Evolutionary conservation across 129 eudicot genomes (phyloP).

Genomic region (Flaveria trinervia): DNA sequence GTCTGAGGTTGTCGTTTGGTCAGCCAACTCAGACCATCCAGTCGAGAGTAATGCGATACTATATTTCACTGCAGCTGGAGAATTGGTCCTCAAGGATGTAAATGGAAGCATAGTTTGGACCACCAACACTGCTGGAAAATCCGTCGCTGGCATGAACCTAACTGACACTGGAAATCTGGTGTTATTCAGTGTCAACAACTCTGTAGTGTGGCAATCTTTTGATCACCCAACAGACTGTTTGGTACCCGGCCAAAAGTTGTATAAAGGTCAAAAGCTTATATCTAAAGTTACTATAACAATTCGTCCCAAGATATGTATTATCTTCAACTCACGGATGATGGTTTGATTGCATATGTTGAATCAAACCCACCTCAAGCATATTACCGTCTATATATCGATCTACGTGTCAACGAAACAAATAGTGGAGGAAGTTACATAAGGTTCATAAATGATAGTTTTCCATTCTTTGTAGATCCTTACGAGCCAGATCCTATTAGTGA

Average conservation of each 20-base stretch:
- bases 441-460: conserved; percentile 6
- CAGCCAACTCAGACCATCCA: conserved; percentile 27
- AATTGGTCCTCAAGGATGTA: conserved; percentile 22
- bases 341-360: conserved; percentile 20
- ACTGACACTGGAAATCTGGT: conserved; percentile 28
- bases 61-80: conserved; percentile 23
- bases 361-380: conserved; percentile 25
- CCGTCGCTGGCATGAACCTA: conserved; percentile 27
- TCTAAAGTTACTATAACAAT: conserved; percentile 16
- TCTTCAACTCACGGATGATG: neutral
- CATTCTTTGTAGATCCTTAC: neutral
- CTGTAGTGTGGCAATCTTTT: conserved; percentile 42
- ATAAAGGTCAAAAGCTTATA: conserved; percentile 30
- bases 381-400: neutral
- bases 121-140: conserved; percentile 32
- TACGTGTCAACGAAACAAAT: neutral
- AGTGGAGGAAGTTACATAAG: neutral
- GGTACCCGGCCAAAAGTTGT: conserved; percentile 28
- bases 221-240: conserved; percentile 41
- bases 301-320: conserved; percentile 25
- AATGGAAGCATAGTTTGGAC: conserved; percentile 39
- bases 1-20: conserved; percentile 3
- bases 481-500: neutral
- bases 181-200: conserved; percentile 7
- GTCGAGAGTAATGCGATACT: conserved; percentile 9